Evolutionary conservation across 1,139 yeast species (phyloP).

Genomic region (Protomyces arabidopsidicola): DNA sequence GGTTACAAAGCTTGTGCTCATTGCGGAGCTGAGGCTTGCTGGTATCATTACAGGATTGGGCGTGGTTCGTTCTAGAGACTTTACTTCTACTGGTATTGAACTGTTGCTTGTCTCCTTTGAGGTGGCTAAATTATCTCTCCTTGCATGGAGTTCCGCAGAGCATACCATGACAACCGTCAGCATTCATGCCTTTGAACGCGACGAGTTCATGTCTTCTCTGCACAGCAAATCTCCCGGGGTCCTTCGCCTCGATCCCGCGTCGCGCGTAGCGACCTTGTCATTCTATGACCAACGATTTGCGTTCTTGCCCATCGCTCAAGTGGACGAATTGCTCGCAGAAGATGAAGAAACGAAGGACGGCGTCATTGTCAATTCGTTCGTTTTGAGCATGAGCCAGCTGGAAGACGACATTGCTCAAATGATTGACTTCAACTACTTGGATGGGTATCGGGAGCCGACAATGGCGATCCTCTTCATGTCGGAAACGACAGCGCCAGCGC

Average conservation of each 20-base stretch:
- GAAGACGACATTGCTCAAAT: conserved; percentile 59
- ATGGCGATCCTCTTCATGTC: conserved; percentile 63
- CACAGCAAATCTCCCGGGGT: conserved; percentile 45
- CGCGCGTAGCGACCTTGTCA: conserved; percentile 58
- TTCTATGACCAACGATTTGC: conserved; percentile 65
- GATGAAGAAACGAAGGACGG: conserved; percentile 24
- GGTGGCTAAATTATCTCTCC: conserved; percentile 69
- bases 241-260: conserved; percentile 57
- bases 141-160: conserved; percentile 60
- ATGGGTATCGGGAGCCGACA: conserved; percentile 75
- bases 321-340: conserved; percentile 38
- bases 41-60: conserved; percentile 20
- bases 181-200: conserved; percentile 78
- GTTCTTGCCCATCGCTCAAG: conserved; percentile 60
- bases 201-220: conserved; percentile 50
- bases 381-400: conserved; percentile 55
- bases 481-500: conserved; percentile 70
- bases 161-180: conserved; percentile 64
- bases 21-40: conserved; percentile 10
- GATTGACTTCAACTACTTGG: conserved; percentile 61
- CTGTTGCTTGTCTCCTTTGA: conserved; percentile 65
- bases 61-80: conserved; percentile 43
- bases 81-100: conserved; percentile 48
- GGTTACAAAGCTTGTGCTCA: conserved; percentile 16
- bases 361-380: conserved; percentile 46